Evolutionary conservation across 805 yeast genomes (phyloP).

Genomic region (Ogataea kodamae): DNA sequence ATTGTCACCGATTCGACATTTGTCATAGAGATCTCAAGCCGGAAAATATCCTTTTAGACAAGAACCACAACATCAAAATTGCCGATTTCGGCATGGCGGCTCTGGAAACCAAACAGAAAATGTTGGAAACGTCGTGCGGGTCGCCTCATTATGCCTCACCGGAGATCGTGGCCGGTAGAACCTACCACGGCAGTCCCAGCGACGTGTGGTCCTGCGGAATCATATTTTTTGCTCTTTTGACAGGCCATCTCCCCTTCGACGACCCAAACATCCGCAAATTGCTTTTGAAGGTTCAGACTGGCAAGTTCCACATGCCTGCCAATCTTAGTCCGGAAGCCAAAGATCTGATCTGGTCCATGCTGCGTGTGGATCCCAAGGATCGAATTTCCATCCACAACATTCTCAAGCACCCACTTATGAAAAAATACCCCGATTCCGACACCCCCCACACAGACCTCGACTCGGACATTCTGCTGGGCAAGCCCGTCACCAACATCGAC

Average conservation of each 20-base stretch:
- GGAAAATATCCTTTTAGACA: conserved; percentile 69
- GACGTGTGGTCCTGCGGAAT: conserved; percentile 91
- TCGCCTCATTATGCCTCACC: conserved; percentile 90
- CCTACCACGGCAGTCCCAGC: conserved; percentile 79
- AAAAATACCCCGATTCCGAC: conserved; percentile 47
- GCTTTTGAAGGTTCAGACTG: conserved; percentile 71
- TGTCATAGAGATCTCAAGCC: conserved; percentile 83
- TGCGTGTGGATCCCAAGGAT: conserved; percentile 65
- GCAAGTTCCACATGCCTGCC: conserved; percentile 68
- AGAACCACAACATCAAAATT: conserved; percentile 62
- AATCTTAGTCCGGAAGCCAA: conserved; percentile 62
- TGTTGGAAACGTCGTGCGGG: conserved; percentile 80
- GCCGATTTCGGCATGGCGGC: conserved; percentile 94
- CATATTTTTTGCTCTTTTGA: conserved; percentile 69
- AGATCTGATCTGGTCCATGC: conserved; percentile 61
- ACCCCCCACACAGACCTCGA: conserved; percentile 9
- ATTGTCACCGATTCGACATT: conserved; percentile 77
- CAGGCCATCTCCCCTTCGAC: conserved; percentile 81
- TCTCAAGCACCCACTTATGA: conserved; percentile 52
- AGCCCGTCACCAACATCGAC: conserved; percentile 38
- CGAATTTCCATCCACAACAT: conserved; percentile 70
- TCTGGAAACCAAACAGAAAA: conserved; percentile 63
- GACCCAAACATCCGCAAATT: conserved; percentile 74
- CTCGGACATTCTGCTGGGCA: conserved; percentile 24
- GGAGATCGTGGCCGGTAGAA: conserved; percentile 74